Evolutionary conservation across 129 eudicot genomes (phyloP), one percentile per base, ranked within the genome.

Genomic region (Apium graveolens): DNA sequence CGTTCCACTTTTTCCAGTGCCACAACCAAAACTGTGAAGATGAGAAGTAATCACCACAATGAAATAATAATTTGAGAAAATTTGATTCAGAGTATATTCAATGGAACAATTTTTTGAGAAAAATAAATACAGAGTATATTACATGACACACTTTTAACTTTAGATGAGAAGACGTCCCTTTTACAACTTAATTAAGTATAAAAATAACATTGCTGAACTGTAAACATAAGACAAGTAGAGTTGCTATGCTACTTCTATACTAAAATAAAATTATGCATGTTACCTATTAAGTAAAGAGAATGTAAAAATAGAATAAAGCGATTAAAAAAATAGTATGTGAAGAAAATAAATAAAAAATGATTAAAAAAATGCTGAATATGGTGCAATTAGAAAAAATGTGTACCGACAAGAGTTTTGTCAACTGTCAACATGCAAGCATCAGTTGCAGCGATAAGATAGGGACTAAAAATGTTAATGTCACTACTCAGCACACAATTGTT

Each of bases 1-100:
- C 53, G 84, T 79, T 91, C 98, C 79, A 95, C 96, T 85, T 87
- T 95, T 78, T 95, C 98, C 83, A 95, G 79, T 76, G 98, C 97
- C 82, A 90, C 96, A 81, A 90, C 90, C 93, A 91, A 83, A 76
- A 95, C 97, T 94, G 51, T 65, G 71, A 75, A 83, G 32, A 82
- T 43, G 31, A 79, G 75, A 76, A 73, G 73, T 42, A 80, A 82
- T 53, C 35, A 31, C 18, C 18, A 39, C 31, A 26, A 38, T 21
- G 20, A 72, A 24, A 26, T 39, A 3, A 72, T n/a, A 21, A 42
- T 72, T n/a, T 7, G 29, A 39, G 24, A 12, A 11, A 41, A 4
- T 5, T 32, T 21, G 11, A 39, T 38, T 42, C 20, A 38, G 26
- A 21, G 21, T 32, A 18, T 34, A 17, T 32, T 69, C 35, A 66